Conservation (phyloP, 2,329 filamentous ascomycete species). For the Ophiocordyceps polyrhachis-furcata region DNA sequence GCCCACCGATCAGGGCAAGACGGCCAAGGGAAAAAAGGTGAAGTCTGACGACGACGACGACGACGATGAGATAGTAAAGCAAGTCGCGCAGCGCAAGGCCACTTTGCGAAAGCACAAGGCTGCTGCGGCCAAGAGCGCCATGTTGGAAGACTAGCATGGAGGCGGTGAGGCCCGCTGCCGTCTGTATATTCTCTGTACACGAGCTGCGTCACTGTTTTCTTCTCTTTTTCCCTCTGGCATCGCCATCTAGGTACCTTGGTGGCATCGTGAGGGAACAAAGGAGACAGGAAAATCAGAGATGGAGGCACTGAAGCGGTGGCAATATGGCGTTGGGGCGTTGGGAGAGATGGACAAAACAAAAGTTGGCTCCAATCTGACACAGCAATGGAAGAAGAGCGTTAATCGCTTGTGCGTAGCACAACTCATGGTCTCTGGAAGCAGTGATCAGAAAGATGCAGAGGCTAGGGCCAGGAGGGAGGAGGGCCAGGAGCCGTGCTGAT, state of each 20-base stretch:
- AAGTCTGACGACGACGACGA: conserved; percentile 26
- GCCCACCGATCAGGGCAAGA: conserved; percentile 5
- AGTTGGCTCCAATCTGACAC: background rate
- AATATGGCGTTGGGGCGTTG: conserved; percentile 12
- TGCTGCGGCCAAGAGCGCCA: conserved; percentile 30
- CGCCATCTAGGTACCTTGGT: background rate
- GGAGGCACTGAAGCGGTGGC: conserved; percentile 9
- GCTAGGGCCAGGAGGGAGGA: no score
- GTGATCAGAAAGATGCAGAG: no score
- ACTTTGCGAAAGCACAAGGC: conserved; percentile 41
- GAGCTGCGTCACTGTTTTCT: background rate
- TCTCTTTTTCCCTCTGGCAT: background rate
- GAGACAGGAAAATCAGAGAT: background rate
- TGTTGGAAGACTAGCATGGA: conserved; percentile 20
- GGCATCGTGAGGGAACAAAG: background rate
- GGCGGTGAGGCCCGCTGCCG: background rate
- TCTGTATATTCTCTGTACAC: background rate
- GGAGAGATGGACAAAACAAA: conserved; percentile 2
- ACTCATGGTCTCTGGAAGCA: no score
- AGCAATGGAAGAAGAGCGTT: no score
- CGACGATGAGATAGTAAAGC: conserved; percentile 35
- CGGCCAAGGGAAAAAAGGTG: conserved; percentile 11
- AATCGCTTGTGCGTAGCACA: no score
- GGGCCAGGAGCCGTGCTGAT: no score
- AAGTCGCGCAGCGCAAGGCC: conserved; percentile 39